Evolutionary conservation across 2,329 filamentous ascomycete species (phyloP).

Genomic region (Magnaporthales sp.): DNA sequence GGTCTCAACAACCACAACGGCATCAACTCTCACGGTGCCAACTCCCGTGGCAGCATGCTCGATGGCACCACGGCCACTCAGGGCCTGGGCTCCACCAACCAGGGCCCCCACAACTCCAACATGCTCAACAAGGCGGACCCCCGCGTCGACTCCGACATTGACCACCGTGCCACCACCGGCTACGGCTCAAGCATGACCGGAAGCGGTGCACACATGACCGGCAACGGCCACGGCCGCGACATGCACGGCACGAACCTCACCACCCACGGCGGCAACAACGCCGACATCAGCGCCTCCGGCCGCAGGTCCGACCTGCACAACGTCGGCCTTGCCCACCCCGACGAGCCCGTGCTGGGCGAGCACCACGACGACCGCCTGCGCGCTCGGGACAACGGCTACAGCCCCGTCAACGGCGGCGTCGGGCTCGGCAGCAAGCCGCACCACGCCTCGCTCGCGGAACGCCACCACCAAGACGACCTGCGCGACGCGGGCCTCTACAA

Average conservation of each 20-base stretch:
- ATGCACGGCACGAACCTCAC: not conserved
- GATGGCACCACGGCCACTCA: not conserved
- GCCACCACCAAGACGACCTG: slow-evolving; percentile 3
- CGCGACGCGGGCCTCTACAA: slow-evolving; percentile 1
- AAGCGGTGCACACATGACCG: not conserved
- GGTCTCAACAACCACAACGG: not conserved
- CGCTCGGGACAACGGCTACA: slow-evolving; percentile 10
- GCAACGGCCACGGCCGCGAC: not conserved
- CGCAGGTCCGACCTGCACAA: not conserved
- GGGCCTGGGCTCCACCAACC: not conserved
- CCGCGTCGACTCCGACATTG: not conserved
- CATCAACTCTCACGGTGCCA: too few relatives aligned
- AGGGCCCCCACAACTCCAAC: not conserved
- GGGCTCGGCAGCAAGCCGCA: not conserved
- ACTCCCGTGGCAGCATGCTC: not conserved
- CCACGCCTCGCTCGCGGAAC: not conserved
- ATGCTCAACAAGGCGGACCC: slow-evolving; percentile 1
- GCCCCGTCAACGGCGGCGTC: slow-evolving; percentile 6
- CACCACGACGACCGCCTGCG: slow-evolving; percentile 10
- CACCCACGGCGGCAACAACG: not conserved
- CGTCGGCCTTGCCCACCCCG: not conserved
- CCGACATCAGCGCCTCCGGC: not conserved
- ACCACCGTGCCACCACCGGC: not conserved
- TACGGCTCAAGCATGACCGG: not conserved
- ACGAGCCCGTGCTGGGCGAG: not conserved